Conservation (phyloP, 2,329 filamentous ascomycete species). For the Pseudogymnoascus sp. region DNA sequence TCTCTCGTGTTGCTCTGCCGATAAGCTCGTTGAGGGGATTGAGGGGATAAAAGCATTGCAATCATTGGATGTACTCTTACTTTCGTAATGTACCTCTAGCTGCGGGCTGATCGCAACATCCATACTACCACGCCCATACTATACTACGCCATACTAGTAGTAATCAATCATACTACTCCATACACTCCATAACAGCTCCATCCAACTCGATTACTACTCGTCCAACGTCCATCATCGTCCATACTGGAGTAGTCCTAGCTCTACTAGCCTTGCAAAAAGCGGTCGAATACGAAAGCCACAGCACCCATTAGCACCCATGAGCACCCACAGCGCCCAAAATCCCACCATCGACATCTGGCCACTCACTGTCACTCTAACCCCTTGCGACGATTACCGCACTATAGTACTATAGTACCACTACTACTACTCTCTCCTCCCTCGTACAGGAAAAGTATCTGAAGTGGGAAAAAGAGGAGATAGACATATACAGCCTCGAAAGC, state of each 20-base stretch:
- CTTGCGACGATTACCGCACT: slow-evolving; percentile 3
- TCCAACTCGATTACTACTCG: neutral
- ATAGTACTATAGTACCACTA: neutral
- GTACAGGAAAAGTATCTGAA: neutral
- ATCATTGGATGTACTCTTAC: neutral
- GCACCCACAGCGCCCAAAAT: neutral
- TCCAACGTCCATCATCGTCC: neutral
- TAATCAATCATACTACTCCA: too few species aligned
- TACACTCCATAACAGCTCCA: neutral
- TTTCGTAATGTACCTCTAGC: neutral
- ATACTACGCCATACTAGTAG: neutral
- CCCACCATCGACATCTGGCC: neutral
- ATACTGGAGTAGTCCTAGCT: neutral
- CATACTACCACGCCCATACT: neutral
- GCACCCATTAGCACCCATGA: neutral
- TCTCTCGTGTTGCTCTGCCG: slow-evolving; percentile 4
- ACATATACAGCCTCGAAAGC: neutral
- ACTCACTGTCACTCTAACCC: slow-evolving; percentile 9
- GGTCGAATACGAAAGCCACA: slow-evolving; percentile 7
- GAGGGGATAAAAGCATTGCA: neutral
- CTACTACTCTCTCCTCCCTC: neutral
- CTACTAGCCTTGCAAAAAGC: neutral
- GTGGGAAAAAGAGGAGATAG: neutral
- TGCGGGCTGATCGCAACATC: slow-evolving; percentile 6
- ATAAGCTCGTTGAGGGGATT: neutral